A percentile compares a stretch with the other conserved stretches of the same genome.
phyloP scores from a whole-genome alignment of 23 red algal genomes.

The Gracilariopsis chorda region DNA sequence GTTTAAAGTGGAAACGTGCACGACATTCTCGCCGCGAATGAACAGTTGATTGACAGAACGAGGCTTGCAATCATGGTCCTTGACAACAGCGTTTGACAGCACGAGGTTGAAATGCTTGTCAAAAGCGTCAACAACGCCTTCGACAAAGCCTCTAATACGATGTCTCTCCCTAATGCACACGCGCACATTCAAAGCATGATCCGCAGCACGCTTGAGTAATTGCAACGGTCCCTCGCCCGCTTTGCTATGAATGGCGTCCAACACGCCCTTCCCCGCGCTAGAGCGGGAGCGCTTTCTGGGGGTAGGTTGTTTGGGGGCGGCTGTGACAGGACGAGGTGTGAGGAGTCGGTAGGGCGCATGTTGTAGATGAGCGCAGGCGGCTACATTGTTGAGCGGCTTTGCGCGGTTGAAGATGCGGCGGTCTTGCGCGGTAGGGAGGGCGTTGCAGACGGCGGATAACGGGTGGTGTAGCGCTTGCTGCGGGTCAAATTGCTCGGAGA shows the following conservation, averaged over 20 bases:
- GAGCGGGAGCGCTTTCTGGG: not conserved
- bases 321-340: not conserved
- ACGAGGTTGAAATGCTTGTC: conserved; percentile 42
- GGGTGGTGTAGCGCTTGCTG: not conserved
- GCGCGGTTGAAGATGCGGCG: conserved; percentile 7
- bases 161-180: not conserved
- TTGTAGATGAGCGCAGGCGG: conserved; percentile 6
- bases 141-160: not conserved
- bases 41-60: not conserved
- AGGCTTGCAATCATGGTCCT: not conserved
- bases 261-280: not conserved
- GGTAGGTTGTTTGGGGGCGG: not conserved
- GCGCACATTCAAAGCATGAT: not conserved
- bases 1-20: not conserved
- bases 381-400: conserved; percentile 28
- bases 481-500: conserved; percentile 21
- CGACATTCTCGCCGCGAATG: conserved; percentile 51
- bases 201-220: not conserved
- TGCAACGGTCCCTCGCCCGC: not conserved
- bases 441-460: not conserved
- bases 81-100: not conserved
- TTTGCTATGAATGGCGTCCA: conserved; percentile 7
- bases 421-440: conserved; percentile 31
- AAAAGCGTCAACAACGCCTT: conserved; percentile 29
- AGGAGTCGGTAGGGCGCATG: conserved; percentile 28